These are phyloP conservation scores for Penium margaritaceum DNA, from an alignment of 139 green algal species.

Conservation along the genomic window DNA sequence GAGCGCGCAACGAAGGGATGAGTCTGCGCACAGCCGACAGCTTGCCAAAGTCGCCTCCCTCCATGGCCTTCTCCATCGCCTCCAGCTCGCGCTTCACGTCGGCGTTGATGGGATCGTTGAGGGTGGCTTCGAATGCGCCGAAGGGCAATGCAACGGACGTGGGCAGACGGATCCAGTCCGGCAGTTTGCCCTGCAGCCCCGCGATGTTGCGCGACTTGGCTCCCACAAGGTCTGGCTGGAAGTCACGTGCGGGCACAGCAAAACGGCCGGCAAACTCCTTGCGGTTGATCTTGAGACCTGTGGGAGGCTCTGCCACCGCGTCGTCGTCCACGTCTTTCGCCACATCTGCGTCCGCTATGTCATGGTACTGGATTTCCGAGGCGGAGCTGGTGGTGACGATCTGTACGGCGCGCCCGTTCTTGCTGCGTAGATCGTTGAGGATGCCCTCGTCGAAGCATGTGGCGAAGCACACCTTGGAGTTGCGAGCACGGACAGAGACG, in stretches of 20 bases:
- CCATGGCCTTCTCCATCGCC: conserved; percentile 49
- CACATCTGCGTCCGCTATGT: too few relatives aligned
- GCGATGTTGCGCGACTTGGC: conserved; percentile 94
- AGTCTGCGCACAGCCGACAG: conserved; percentile 50
- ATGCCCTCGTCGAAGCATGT: conserved; percentile 52
- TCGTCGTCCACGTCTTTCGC: too few relatives aligned
- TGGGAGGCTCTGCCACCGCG: conserved; percentile 3
- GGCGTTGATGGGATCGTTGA: conserved; percentile 58
- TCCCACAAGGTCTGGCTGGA: conserved; percentile 66
- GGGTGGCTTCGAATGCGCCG: conserved; percentile 77
- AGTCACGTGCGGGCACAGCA: conserved; percentile 77
- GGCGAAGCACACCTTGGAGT: conserved; percentile 56
- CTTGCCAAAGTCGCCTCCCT: conserved; percentile 34
- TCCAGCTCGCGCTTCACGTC: conserved; percentile 55
- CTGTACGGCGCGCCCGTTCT: conserved; percentile 42
- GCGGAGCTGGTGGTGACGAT: too few relatives aligned
- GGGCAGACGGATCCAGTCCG: conserved; percentile 76
- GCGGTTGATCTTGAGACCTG: conserved; percentile 43
- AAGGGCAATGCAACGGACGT: conserved; percentile 86
- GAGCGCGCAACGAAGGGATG: neutral
- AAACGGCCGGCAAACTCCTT: conserved; percentile 67
- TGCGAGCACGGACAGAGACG: conserved; percentile 63
- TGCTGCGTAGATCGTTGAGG: conserved; percentile 22
- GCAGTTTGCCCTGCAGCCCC: conserved; percentile 73
- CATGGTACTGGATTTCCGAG: too few relatives aligned